Percentiles rank a stretch among this genome's conserved stretches.
Conservation (phyloP, 768 basidiomycete genomes). For the Lyophyllum shimeji region DNA sequence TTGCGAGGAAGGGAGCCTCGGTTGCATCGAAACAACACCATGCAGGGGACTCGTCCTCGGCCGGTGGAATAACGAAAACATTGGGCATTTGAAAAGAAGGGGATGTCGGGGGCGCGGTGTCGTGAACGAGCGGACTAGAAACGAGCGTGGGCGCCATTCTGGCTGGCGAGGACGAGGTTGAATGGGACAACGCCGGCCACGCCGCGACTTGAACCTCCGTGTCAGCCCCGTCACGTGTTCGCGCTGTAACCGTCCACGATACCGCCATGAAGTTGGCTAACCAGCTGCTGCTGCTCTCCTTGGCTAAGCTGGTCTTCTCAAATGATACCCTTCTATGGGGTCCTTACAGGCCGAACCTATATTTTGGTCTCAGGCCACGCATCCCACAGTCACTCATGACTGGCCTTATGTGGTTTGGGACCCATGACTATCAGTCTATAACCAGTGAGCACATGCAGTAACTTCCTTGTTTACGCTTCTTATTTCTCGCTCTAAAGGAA, state of each 20-base stretch:
- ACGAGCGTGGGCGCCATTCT: slow-evolving; percentile 16
- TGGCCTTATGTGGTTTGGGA: slow-evolving; percentile 93
- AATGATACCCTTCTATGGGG: slow-evolving; percentile 78
- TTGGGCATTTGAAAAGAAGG: slow-evolving; percentile 36
- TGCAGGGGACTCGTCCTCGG: slow-evolving; percentile 52
- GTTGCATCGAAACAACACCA: slow-evolving; percentile 61
- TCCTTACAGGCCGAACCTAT: slow-evolving; percentile 88
- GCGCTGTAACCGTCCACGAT: slow-evolving; percentile 2
- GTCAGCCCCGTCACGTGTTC: slow-evolving; percentile 18
- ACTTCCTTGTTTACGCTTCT: slow-evolving; percentile 1
- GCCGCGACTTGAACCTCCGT: not conserved
- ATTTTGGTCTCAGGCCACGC: slow-evolving; percentile 87
- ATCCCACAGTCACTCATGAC: slow-evolving; percentile 90
- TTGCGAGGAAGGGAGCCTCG: slow-evolving; percentile 20
- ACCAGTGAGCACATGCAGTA: slow-evolving; percentile 43
- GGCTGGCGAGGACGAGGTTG: not conserved
- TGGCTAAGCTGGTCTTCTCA: slow-evolving; percentile 37
- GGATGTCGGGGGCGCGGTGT: slow-evolving; percentile 6
- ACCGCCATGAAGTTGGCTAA: slow-evolving; percentile 42
- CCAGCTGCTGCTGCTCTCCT: slow-evolving; percentile 42
- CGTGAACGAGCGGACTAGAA: slow-evolving; percentile 2
- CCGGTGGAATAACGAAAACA: slow-evolving; percentile 58
- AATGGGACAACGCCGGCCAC: not conserved
- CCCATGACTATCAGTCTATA: slow-evolving; percentile 77
- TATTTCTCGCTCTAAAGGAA: slow-evolving; percentile 40